Conservation (phyloP, 768 basidiomycete genomes). For the Podaxis carcinomalis region DNA sequence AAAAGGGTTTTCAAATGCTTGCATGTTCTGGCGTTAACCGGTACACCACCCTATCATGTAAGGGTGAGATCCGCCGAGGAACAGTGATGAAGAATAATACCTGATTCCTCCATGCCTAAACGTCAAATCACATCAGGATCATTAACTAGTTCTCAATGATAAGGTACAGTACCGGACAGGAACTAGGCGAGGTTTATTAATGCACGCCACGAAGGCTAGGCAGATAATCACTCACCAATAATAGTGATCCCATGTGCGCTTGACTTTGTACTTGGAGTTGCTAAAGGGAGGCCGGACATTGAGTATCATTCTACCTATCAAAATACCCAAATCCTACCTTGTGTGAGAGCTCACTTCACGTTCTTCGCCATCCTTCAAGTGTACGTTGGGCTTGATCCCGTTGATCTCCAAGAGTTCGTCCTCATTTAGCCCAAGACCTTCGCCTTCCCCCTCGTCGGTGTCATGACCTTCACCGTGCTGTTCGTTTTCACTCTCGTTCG, state of each 20-base stretch:
- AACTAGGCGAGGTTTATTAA: constrained; percentile 13
- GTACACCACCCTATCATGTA: constrained; percentile 22
- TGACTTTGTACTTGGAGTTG: constrained; percentile 26
- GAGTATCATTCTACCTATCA: neutral
- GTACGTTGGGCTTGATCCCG: constrained; percentile 35
- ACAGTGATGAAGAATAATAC: constrained; percentile 13
- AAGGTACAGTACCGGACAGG: constrained; percentile 27
- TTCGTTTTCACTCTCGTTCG: neutral
- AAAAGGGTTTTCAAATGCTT: constrained; percentile 33
- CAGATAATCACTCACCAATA: constrained; percentile 24
- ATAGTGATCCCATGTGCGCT: constrained; percentile 37
- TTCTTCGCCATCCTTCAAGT: constrained; percentile 25
- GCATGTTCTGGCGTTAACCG: constrained; percentile 35
- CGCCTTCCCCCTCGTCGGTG: constrained; percentile 11
- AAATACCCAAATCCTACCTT: constrained; percentile 16
- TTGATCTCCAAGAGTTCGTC: constrained; percentile 35
- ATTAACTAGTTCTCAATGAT: neutral
- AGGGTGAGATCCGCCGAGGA: neutral
- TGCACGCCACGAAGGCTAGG: neutral
- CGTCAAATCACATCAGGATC: neutral
- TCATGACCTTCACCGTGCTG: neutral
- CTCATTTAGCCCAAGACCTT: neutral
- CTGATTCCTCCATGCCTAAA: constrained; percentile 32
- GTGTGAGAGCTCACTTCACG: constrained; percentile 26
- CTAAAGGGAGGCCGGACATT: constrained; percentile 10